Evolutionary conservation across 768 basidiomycete species (phyloP).

Genomic region (Ephemerocybe angulata): DNA sequence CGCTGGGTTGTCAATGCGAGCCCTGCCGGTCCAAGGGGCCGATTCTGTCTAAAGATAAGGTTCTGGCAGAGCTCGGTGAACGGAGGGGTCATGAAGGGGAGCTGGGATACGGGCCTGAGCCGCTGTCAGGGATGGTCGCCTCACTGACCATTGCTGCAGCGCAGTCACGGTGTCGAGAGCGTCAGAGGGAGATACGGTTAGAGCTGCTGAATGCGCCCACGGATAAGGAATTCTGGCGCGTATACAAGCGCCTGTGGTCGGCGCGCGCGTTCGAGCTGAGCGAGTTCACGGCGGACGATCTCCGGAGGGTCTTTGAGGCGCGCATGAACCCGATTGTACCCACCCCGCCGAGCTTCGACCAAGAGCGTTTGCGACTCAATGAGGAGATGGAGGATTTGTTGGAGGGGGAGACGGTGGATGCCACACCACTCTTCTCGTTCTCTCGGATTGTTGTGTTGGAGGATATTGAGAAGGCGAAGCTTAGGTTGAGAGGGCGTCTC

Average conservation of each 20-base stretch:
- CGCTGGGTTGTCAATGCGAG: too few relatives aligned
- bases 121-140: too few relatives aligned
- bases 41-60: too few relatives aligned
- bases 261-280: neutral
- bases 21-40: too few relatives aligned
- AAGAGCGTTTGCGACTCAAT: neutral
- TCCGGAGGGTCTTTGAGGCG: neutral
- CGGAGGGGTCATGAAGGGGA: too few relatives aligned
- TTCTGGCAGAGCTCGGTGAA: too few relatives aligned
- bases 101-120: too few relatives aligned
- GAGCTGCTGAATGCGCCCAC: neutral
- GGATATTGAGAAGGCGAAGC: slow-evolving; percentile 7
- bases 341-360: neutral
- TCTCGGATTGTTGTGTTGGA: neutral
- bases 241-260: neutral
- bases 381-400: neutral
- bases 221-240: neutral
- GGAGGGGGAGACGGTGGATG: neutral
- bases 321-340: neutral
- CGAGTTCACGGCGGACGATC: neutral
- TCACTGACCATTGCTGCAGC: too few relatives aligned
- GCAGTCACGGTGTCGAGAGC: neutral
- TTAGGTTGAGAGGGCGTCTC: neutral
- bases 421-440: neutral
- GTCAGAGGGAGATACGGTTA: neutral